Conservation (phyloP, 352 stramenopile genomes). For the Phytophthora boehmeriae region DNA sequence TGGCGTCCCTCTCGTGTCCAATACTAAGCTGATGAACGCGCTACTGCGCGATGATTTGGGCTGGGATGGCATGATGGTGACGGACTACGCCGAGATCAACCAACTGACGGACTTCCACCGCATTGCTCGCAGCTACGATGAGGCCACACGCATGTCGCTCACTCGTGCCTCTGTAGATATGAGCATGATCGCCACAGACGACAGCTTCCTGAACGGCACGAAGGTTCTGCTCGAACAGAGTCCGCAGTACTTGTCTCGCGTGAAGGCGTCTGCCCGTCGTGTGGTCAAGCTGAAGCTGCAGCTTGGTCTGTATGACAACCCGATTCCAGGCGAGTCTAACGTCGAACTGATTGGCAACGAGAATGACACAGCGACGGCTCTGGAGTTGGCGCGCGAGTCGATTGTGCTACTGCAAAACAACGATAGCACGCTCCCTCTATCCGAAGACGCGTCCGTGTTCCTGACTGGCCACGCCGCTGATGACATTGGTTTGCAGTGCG, state of each 20-base stretch:
- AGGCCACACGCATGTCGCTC: slow-evolving; percentile 62
- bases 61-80: slow-evolving; percentile 87
- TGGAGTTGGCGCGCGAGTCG: slow-evolving; percentile 64
- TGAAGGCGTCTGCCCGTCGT: slow-evolving; percentile 51
- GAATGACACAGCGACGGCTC: slow-evolving; percentile 42
- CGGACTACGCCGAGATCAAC: slow-evolving; percentile 89
- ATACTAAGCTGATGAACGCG: slow-evolving; percentile 60
- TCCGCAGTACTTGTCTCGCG: slow-evolving; percentile 24
- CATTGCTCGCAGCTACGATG: slow-evolving; percentile 28
- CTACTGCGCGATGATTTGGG: slow-evolving; percentile 72
- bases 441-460: slow-evolving; percentile 13
- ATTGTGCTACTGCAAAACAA: slow-evolving; percentile 34
- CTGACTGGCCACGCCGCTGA: slow-evolving; percentile 43
- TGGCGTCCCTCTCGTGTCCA: slow-evolving; percentile 83
- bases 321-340: slow-evolving; percentile 44
- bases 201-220: slow-evolving; percentile 42
- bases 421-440: slow-evolving; percentile 13
- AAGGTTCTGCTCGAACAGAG: slow-evolving; percentile 37
- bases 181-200: slow-evolving; percentile 71
- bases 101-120: slow-evolving; percentile 66
- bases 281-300: slow-evolving; percentile 65
- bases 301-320: slow-evolving; percentile 59
- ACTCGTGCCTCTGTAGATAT: slow-evolving; percentile 81
- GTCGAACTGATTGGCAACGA: slow-evolving; percentile 37
- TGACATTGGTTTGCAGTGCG: slow-evolving; percentile 60